A percentile compares a stretch with the other conserved stretches of the same genome.
These are phyloP conservation scores for Hypoxylon sp. DNA, from an alignment of 2,329 filamentous ascomycete genomes.

Conservation along the genomic window DNA sequence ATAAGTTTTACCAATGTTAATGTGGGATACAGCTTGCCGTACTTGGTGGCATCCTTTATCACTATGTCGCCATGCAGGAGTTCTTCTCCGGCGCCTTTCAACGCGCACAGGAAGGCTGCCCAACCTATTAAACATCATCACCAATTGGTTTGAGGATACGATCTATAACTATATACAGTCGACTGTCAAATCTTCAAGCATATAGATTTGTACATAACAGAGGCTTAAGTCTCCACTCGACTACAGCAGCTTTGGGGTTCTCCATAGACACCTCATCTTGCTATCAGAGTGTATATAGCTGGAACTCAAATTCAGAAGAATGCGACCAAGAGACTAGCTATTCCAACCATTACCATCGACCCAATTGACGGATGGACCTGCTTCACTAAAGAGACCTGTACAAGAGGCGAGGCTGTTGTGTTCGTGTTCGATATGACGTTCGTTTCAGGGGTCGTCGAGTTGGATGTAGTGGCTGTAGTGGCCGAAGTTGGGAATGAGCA, in stretches of 20 bases:
- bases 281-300: conserved; percentile 1
- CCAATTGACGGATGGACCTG: conserved; percentile 17
- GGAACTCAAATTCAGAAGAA: conserved; percentile 33
- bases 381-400: conserved; percentile 46
- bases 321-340: conserved; percentile 35
- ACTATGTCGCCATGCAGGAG: conserved; percentile 95
- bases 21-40: conserved; percentile 96
- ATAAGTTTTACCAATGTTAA: conserved; percentile 89
- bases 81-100: conserved; percentile 87
- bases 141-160: conserved; percentile 13
- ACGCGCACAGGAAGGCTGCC: conserved; percentile 74
- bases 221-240: neutral
- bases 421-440: conserved; percentile 44
- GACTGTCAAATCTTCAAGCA: neutral
- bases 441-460: conserved; percentile 28
- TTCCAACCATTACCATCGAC: conserved; percentile 25
- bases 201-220: conserved; percentile 10
- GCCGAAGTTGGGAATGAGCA: conserved; percentile 17
- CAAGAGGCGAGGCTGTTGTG: conserved; percentile 32
- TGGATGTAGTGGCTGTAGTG: conserved; percentile 12
- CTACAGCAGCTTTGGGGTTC: neutral
- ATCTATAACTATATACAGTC: conserved; percentile 14
- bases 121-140: conserved; percentile 61
- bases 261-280: neutral
- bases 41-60: conserved; percentile 94